Base-by-base conservation (phyloP, 2,329 filamentous ascomycete genomes). In the Fusarium concolor region DNA sequence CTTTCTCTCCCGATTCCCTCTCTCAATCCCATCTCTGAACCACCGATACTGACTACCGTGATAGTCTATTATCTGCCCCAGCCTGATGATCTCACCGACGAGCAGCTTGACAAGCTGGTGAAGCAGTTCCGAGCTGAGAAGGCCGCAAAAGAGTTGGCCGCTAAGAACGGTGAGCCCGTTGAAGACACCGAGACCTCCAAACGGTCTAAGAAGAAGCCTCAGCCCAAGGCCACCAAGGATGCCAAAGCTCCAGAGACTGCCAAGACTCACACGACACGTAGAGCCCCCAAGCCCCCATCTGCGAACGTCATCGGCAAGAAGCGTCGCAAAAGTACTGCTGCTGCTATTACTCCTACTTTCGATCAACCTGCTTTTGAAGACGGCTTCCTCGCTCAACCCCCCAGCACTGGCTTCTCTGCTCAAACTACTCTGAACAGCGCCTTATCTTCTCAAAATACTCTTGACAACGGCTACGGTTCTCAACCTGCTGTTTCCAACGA, bases 31-130 rank as follows among this genome's bases (percentile, higher is more conserved):
- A 15, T 29, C 31, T 17, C 3, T 18, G 10, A 24, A 35, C 12
- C 14, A 22, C 17, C 29, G 15, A 41, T 49, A 14, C 57, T 62
- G 18, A 62, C 22, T 6, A 38, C 18, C 5, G 6, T 18, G 24
- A 24, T 22, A 50, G 44, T 61, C n/a, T 63, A 38, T 45, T 63
- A 45, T 35, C n/a, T 49, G 5, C 22, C 41, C n/a, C n/a, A 39
- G 17, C 15, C 17, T 12, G 31, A 26, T 3, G n/a, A 20, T 10
- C 10, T 46, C n/a, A 22, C 17, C 22, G 11, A 12, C 2, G 42
- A 31, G 2, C 8, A 42, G 31, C n/a, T 62, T 17, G 17, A 43
- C 29, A 17, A 12, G 18, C 14, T 46, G 10, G 24, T 47, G 10
- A 3, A n/a, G 22, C 22, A 31, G 5, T 41, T 61, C 22, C 31